These are phyloP conservation scores for Fusarium irregulare DNA, from an alignment of 2,329 filamentous ascomycete genomes.

Conservation along the genomic window DNA sequence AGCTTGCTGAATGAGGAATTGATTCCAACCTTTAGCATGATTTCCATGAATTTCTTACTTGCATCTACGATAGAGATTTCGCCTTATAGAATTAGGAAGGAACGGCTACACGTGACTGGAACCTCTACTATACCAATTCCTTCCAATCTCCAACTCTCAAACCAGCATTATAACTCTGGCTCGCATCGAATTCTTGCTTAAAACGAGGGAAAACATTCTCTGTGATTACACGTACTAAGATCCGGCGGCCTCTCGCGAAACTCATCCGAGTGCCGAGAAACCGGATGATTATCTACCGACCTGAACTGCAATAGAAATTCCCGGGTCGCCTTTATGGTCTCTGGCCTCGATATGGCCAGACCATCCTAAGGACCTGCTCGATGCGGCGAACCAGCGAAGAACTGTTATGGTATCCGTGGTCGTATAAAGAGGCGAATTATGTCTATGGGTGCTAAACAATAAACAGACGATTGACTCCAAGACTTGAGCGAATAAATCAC, in stretches of 20 bases:
- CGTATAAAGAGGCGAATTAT: not conserved
- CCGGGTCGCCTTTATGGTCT: conserved; percentile 5
- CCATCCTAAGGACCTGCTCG: conserved; percentile 14
- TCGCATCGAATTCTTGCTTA: not conserved
- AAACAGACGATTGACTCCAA: not conserved
- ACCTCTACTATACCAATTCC: not conserved
- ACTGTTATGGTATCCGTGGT: not conserved
- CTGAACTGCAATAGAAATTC: conserved; percentile 8
- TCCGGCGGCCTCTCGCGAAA: conserved; percentile 13
- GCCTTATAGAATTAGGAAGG: not conserved
- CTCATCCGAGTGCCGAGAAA: not conserved
- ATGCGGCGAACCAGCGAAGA: conserved; percentile 8
- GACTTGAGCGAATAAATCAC: not conserved
- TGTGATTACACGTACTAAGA: not conserved
- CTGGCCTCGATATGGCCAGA: conserved; percentile 10
- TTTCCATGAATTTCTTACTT: not conserved
- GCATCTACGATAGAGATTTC: not conserved
- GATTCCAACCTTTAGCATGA: not conserved
- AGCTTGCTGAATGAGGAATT: not conserved
- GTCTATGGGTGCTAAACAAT: not conserved
- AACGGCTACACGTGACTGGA: not conserved
- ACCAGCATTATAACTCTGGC: not conserved
- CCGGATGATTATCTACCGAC: conserved; percentile 17
- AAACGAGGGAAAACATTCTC: not conserved
- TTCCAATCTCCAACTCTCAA: not conserved